phyloP scores from a whole-genome alignment of 352 stramenopile genomes.

The Pythium scleroteichum region DNA sequence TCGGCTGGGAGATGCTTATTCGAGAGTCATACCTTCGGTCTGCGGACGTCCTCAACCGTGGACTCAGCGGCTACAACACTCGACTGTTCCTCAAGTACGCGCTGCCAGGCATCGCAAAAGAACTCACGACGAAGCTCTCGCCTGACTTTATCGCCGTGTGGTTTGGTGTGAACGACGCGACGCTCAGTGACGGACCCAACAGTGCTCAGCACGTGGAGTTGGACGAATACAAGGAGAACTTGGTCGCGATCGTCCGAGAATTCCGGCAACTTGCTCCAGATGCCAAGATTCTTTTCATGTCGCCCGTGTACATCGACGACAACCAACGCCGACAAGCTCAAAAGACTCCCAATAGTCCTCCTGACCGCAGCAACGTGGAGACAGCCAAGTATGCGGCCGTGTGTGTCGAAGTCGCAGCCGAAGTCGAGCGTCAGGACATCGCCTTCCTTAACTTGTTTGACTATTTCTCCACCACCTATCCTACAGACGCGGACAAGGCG shows the following conservation, averaged over 20 bases:
- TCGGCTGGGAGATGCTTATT: too few relatives aligned
- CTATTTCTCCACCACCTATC: constrained; percentile 7
- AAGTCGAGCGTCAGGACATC: background rate
- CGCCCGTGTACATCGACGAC: constrained; percentile 6
- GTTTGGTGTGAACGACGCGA: constrained; percentile 53
- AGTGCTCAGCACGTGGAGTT: constrained; percentile 43
- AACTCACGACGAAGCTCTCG: constrained; percentile 28
- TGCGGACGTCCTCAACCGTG: constrained; percentile 52
- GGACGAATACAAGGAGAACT: constrained; percentile 41
- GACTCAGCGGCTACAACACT: constrained; percentile 56
- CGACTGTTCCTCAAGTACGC: constrained; percentile 36
- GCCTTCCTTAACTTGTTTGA: constrained; percentile 7
- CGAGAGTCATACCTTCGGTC: constrained; percentile 41
- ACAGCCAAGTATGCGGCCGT: constrained; percentile 1
- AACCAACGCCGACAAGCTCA: background rate
- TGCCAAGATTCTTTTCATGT: constrained; percentile 3
- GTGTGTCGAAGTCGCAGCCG: background rate
- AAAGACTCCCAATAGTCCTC: background rate
- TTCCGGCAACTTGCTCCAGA: background rate
- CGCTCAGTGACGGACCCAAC: constrained; percentile 31
- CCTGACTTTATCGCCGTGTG: constrained; percentile 39
- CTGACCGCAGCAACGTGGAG: constrained; percentile 1
- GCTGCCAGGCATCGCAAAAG: constrained; percentile 29
- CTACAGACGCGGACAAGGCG: background rate
- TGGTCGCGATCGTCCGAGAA: constrained; percentile 30